Evolutionary conservation across 2,329 filamentous ascomycete species (phyloP), one percentile per base, ranked within the genome.

Genomic region (Colletotrichum theobromicola): DNA sequence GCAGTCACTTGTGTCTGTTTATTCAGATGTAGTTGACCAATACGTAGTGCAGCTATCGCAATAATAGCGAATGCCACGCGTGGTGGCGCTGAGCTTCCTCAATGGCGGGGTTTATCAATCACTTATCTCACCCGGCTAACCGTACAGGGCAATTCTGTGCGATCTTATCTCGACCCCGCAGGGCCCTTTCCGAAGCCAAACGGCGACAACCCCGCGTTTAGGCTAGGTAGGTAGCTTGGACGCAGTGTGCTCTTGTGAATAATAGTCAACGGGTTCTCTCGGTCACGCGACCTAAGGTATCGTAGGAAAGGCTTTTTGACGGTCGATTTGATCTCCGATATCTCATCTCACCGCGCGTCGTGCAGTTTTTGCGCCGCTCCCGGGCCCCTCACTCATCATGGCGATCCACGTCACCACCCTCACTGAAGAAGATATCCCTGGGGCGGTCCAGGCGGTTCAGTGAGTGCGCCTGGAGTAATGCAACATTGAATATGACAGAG

Each of bases 361-460:
- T 50, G n/a, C 42, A 50, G 42, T 0, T 2, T 21, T 50, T 50
- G 42, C 42, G 42, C 42, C 35, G 32, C 34, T 62, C 10, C n/a
- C 13, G 21, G 13, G 10, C 30, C 7, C 10, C 2, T 16, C 9
- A 30, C 13, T 32, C 46, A 26, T 55, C n/a, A 90, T 90, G 88
- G 78, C 84, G 7, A 88, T 93, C 79, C 81, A 89, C 75, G 88
- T 94, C 72, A 83, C 86, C 6, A 87, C 85, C 10, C 87, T 94
- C 78, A 87, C 86, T 2, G 86, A 90, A 77, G 79, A 81, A 63
- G 92, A 94, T 77, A 93, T 94, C 67, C 88, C 91, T 30, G 90
- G 89, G 9, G 91, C 91, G 26, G 89, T 94, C 65, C 87, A 89
- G 50, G 92, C 91, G 58, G 91, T 94, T 62, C 93, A 94, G 81